Percentiles rank a stretch among this genome's conserved stretches.
phyloP scores from a whole-genome alignment of 2,329 filamentous ascomycete species.

The Penicillium digitatum region DNA sequence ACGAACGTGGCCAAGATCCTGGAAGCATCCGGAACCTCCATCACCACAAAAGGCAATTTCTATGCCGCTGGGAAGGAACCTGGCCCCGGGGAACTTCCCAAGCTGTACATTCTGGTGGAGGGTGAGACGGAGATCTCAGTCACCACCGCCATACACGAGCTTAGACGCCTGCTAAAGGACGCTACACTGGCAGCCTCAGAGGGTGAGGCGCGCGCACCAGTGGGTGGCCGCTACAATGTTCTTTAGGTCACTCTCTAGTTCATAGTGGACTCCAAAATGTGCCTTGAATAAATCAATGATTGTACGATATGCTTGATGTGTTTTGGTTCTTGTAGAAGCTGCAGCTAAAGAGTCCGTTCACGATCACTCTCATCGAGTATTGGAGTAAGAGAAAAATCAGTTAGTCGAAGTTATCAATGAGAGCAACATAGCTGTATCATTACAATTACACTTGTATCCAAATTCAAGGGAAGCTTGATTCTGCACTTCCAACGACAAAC shows the following conservation, averaged over 20 bases:
- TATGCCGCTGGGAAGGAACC: conserved; percentile 80
- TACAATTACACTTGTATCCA: too few species aligned
- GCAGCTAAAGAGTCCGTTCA: rapidly evolving
- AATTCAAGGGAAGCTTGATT: background rate
- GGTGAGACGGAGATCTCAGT: conserved; percentile 94
- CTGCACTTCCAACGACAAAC: background rate
- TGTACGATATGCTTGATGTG: conserved; percentile 8
- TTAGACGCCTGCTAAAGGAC: conserved; percentile 83
- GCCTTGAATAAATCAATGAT: background rate
- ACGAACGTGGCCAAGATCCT: conserved; percentile 98
- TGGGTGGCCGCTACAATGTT: conserved; percentile 80
- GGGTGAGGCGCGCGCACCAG: conserved; percentile 73
- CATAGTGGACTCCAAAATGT: background rate
- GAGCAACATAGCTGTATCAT: background rate
- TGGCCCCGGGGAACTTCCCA: conserved; percentile 70
- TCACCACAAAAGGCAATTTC: conserved; percentile 94
- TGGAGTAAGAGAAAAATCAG: background rate
- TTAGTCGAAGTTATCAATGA: too few species aligned
- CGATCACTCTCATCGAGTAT: background rate
- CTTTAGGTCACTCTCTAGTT: conserved; percentile 62
- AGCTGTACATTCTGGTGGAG: conserved; percentile 95
- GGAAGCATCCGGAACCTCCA: conserved; percentile 88
- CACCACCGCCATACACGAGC: conserved; percentile 81
- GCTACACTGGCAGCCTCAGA: conserved; percentile 86
- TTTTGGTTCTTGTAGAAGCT: background rate